Evolutionary conservation across 345 rosid genomes (phyloP).

Genomic region (Alliaria petiolata): DNA sequence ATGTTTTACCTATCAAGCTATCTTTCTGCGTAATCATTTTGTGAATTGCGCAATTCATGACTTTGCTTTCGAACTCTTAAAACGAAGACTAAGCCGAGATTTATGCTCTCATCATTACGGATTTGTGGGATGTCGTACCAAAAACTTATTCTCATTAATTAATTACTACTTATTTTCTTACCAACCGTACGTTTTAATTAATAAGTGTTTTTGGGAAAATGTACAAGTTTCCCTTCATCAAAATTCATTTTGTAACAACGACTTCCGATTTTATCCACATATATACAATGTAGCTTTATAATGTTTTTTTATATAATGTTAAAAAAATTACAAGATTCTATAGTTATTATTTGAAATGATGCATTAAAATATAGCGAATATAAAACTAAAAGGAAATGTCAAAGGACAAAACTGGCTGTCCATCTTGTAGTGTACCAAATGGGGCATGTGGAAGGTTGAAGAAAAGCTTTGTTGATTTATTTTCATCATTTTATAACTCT

Average conservation of each 20-base stretch:
- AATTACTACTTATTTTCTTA: background rate
- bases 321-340: background rate
- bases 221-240: background rate
- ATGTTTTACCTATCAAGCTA: constrained; percentile 8
- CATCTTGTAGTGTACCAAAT: constrained; percentile 31
- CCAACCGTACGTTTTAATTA: constrained; percentile 4
- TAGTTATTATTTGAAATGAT: background rate
- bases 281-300: background rate
- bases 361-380: background rate
- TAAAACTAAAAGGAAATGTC: constrained; percentile 13
- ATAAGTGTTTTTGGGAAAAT: too few relatives aligned
- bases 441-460: constrained; percentile 48
- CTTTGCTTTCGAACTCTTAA: constrained; percentile 9
- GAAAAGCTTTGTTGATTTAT: constrained; percentile 26
- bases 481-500: constrained; percentile 16
- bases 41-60: constrained; percentile 3
- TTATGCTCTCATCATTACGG: constrained; percentile 14
- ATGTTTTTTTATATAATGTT: background rate
- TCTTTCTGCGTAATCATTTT: constrained; percentile 33
- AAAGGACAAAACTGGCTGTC: constrained; percentile 46
- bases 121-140: constrained; percentile 14
- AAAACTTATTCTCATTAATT: background rate
- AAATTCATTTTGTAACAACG: too few relatives aligned
- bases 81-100: constrained; percentile 23
- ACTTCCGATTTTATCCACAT: background rate